Evolutionary conservation across 768 basidiomycete genomes (phyloP), one percentile per base, ranked within the genome.

Genomic region (Boletus pseudo-olivaceus): DNA sequence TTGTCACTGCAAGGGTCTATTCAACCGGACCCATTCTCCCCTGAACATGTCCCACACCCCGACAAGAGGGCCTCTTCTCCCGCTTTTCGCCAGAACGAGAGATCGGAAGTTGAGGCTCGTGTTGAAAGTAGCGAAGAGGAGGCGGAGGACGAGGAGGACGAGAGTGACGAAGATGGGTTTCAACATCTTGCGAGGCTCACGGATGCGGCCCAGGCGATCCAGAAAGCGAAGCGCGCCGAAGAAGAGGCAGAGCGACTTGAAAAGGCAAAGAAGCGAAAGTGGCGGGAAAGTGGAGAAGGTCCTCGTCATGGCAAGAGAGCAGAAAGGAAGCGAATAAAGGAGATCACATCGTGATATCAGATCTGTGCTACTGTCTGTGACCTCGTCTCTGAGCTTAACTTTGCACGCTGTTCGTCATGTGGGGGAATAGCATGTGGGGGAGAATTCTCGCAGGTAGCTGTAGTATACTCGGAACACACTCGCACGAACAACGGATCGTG

Each of bases 1-100:
- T 73, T 97, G 19, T 95, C 93, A 3, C 73, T 97, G 12, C 78
- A 90, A 30, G 93, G 93, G 9, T 93, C 92, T 4, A 75, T 94
- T 54, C 89, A 90, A 61, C 68, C 73, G 5, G 83, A 91, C 62
- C 89, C 88, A 2, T 89, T 91, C 69, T 85, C 86, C 6, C 77
- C 80, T 1, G 74, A 73, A 42, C 87, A 88, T 65, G 64, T 75
- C 26, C 72, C 76, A 17, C 64, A 65, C n/a, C 41, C 63, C 12
- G 56, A 61, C 35, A 63, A 42, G 40, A 61, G 35, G 8, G 26
- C 30, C 5, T 23, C 51, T 29, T 44, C 57, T 23, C 33, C 53
- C 12, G 30, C 53, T 23, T 47, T 47, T 49, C 40, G 7, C 15
- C 53, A 23, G 19, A 55, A 61, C 14, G 59, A 61, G 44, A 51